These are phyloP conservation scores for Termitomyces titanicus DNA, from an alignment of 768 basidiomycete genomes.

Conservation along the genomic window DNA sequence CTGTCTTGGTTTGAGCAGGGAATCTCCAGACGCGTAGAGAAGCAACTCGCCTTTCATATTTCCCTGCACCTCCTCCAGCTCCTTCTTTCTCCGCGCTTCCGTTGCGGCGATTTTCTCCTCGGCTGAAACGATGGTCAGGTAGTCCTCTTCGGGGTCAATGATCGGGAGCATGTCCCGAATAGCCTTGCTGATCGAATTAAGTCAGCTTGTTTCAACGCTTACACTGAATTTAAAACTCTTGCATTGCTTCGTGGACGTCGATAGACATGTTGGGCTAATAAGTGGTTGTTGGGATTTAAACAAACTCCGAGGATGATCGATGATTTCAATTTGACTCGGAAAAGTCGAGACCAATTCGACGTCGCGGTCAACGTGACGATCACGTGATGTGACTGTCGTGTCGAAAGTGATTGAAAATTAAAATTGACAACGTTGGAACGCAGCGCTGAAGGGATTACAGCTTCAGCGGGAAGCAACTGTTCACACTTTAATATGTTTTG, in stretches of 20 bases:
- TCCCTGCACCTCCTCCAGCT: constrained; percentile 62
- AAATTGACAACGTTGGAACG: too few relatives aligned
- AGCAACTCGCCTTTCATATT: constrained; percentile 54
- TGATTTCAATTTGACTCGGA: too few relatives aligned
- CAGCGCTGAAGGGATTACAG: too few relatives aligned
- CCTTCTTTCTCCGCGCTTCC: constrained; percentile 57
- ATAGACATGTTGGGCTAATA: constrained; percentile 27
- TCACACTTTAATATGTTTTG: too few relatives aligned
- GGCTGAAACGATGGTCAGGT: constrained; percentile 67
- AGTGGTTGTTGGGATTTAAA: not conserved
- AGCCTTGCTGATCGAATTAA: constrained; percentile 43
- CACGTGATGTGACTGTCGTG: constrained; percentile 11
- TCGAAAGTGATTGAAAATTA: too few relatives aligned
- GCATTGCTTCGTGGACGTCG: constrained; percentile 47
- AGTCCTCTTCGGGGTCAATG: constrained; percentile 79
- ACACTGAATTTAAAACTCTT: constrained; percentile 8
- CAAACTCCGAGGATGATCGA: too few relatives aligned
- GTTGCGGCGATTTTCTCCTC: constrained; percentile 65
- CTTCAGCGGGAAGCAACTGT: too few relatives aligned
- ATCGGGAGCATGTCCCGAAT: constrained; percentile 68
- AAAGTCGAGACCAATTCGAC: too few relatives aligned
- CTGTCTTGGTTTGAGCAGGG: constrained; percentile 29
- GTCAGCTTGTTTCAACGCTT: not conserved
- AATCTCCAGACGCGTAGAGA: not conserved
- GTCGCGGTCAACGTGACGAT: not conserved